These are phyloP conservation scores for Raffaelea deltoideospora DNA, from an alignment of 2,329 filamentous ascomycete genomes.

Conservation along the genomic window DNA sequence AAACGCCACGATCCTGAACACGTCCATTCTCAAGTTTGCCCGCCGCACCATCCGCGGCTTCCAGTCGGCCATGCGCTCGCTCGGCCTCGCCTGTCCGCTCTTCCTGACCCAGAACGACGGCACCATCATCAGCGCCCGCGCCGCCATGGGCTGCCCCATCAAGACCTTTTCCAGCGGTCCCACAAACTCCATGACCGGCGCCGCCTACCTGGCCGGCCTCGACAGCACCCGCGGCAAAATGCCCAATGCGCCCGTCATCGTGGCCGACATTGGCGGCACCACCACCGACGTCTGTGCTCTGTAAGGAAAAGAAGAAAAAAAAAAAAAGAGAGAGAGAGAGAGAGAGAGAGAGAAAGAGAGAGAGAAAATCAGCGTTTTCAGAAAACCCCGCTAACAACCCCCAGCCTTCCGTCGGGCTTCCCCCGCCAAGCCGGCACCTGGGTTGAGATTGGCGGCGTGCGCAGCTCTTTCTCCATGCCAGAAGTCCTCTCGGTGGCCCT, in stretches of 20 bases:
- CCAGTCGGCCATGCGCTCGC: conserved; percentile 29
- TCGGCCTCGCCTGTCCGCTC: conserved; percentile 36
- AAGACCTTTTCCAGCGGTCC: conserved; percentile 46
- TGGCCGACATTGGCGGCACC: conserved; percentile 52
- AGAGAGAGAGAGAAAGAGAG: no score
- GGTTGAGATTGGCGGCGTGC: conserved; percentile 44
- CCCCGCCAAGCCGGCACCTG: conserved; percentile 47
- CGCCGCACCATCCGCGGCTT: conserved; percentile 40
- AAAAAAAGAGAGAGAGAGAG: no score
- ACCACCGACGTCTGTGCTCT: conserved; percentile 49
- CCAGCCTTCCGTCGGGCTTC: conserved; percentile 46
- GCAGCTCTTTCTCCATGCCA: conserved; percentile 43
- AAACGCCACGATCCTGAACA: conserved; percentile 50
- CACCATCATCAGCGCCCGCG: conserved; percentile 37
- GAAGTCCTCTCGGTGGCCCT: conserved; percentile 44
- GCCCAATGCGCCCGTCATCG: conserved; percentile 23
- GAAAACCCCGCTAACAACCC: no score
- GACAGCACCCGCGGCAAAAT: conserved; percentile 10
- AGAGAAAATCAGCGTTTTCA: no score
- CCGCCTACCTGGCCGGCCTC: conserved; percentile 37
- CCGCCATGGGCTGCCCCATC: conserved; percentile 42
- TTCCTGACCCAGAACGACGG: conserved; percentile 51
- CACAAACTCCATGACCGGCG: conserved; percentile 47
- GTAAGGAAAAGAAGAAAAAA: no score
- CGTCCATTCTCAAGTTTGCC: conserved; percentile 42